Base-by-base conservation (phyloP, 1,139 yeast genomes). In the Hyphopichia burtonii region DNA sequence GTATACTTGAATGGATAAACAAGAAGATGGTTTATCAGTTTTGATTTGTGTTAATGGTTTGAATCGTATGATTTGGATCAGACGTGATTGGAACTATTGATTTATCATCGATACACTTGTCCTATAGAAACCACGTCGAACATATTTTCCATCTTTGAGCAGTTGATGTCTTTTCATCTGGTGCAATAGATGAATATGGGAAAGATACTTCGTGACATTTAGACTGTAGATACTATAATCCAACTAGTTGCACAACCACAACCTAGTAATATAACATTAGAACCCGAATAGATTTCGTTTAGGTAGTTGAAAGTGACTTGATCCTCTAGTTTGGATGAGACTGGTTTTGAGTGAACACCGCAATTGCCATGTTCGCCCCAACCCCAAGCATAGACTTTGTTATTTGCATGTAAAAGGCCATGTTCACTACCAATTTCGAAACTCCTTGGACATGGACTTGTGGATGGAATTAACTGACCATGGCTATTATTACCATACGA, bases 321-420 rank as follows among this genome's bases (percentile, higher is more conserved):
- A 5, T 54, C 60, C 1, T 48, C 53, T 27, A 32, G 48, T 15
- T 42, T 47, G 11, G 44, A 45, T n/a, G 42, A 48, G 11, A 45
- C 44, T 16, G 48, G 49, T 14, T 55, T 37, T 2, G 37, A 34
- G 30, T 53, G 61, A 1, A 47, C 49, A 0, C 98, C 98, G 63
- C 98, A 91, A 57, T 93, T 93, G 0, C 99, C 98, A 58, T 93
- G 99, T 58, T 93, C 99, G 20, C 97, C 97, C 99, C 99, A 93
- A 0, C 99, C 99, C 98, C 98, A 93, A 3, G 91, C 77, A 42
- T 57, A 68, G 0, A 87, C 82, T 5, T 50, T 45, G 37, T 66
- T 58, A 1, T 55, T 47, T 0, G 56, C 39, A 1, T 72, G 49
- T 2, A 79, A 59, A 18, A 88, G 55, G 0, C 94, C 95, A 59